phyloP scores from a whole-genome alignment of 2,329 filamentous ascomycete genomes.

The Plenodomus biglobosus region DNA sequence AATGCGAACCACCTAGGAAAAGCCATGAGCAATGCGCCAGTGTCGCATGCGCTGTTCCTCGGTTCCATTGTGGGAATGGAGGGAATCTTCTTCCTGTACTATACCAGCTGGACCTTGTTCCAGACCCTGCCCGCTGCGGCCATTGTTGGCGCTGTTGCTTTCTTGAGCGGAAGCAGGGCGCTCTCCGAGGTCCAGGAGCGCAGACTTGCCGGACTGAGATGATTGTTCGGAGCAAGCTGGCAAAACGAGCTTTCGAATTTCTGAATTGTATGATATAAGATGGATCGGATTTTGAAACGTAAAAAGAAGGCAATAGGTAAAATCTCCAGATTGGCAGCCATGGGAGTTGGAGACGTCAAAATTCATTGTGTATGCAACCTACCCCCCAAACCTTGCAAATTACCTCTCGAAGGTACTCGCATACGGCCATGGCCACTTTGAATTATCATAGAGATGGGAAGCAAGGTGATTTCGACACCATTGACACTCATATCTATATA shows the following conservation, averaged over 20 bases:
- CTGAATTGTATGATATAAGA: background rate
- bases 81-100: conserved; percentile 92
- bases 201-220: conserved; percentile 71
- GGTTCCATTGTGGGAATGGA: conserved; percentile 87
- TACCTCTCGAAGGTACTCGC: too few relatives aligned
- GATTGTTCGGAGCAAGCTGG: too few relatives aligned
- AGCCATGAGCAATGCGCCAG: conserved; percentile 72
- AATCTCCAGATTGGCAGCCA: too few relatives aligned
- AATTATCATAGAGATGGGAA: too few relatives aligned
- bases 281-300: background rate
- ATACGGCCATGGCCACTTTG: too few relatives aligned
- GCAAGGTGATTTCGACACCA: too few relatives aligned
- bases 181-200: conserved; percentile 90
- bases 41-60: conserved; percentile 83
- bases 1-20: conserved; percentile 77
- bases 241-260: too few relatives aligned
- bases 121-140: conserved; percentile 75
- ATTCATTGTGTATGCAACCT: too few relatives aligned
- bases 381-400: too few relatives aligned
- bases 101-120: conserved; percentile 88
- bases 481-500: too few relatives aligned
- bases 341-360: too few relatives aligned
- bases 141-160: conserved; percentile 68
- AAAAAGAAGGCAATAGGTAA: too few relatives aligned
- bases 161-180: conserved; percentile 86